Evolutionary conservation across 169 alveolate genomes (phyloP), one percentile per base, ranked within the genome.

Genomic region (Plasmodium knowlesi): DNA sequence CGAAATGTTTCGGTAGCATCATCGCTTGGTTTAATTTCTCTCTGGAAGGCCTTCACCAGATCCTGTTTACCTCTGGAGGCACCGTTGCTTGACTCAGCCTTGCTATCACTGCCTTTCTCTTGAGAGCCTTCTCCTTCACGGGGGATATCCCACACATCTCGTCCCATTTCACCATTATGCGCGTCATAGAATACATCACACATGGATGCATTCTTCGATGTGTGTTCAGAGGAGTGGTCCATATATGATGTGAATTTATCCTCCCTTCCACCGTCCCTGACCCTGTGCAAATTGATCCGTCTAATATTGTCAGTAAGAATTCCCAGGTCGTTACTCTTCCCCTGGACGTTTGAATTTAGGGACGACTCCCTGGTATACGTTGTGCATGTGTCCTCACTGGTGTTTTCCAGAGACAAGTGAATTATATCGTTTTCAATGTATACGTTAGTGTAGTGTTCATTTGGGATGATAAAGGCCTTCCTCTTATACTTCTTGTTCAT

Each of bases 371-470:
- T 91, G 16, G 95, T 91, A 57, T 82, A 54, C 53, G 95, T 91
- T 34, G 95, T 91, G 84, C 80, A 91, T 1, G 95, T 91, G 14
- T 91, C 95, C 39, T 91, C 95, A 54, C 95, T 91, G 1, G 95
- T 82, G 54, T 91, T 91, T 67, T 91, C 95, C 6, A 91, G 39
- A 5, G 95, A 91, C 70, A 91, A 50, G 5, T 91, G 95, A 32
- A 91, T 91, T 39, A 91, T 79, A 19, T 91, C 92, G 39, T 91
- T 91, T 80, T 82, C 95, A 19, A 91, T 46, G 82, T 19, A 82
- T 8, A 91, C 91, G 30, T 91, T 91, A 5, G 92, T 41, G 57
- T 91, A 71, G 9, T 70, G 83, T 37, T 82, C 50, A 50, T 91
- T 91, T 70, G 95, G 25, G 73, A 43, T n/a, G 9, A 91, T 80